Evolutionary conservation across 2,329 filamentous ascomycete species (phyloP).

Genomic region (Fusarium sp.): DNA sequence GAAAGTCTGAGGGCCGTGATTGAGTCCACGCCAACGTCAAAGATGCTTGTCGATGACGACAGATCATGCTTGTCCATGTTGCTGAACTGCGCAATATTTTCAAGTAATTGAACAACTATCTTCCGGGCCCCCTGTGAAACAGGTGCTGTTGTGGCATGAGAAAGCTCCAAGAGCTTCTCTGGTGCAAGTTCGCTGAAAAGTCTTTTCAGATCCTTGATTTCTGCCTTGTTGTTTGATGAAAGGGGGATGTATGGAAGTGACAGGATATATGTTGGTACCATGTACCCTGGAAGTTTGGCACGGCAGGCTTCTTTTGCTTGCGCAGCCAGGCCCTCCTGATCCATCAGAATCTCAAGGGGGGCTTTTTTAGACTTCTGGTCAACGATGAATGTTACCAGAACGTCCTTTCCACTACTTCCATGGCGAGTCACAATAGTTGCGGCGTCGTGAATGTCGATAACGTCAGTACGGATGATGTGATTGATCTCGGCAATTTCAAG

Average conservation of each 20-base stretch:
- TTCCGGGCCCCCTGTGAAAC: constrained; percentile 47
- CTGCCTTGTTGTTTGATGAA: constrained; percentile 90
- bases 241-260: constrained; percentile 78
- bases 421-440: constrained; percentile 80
- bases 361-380: constrained; percentile 6
- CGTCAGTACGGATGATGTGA: constrained; percentile 75
- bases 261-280: constrained; percentile 89
- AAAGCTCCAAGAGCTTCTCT: constrained; percentile 69
- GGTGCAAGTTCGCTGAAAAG: constrained; percentile 72
- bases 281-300: constrained; percentile 79
- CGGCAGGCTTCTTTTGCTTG: constrained; percentile 72
- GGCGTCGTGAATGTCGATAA: constrained; percentile 71
- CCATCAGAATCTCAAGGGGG: constrained; percentile 40
- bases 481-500: constrained; percentile 94
- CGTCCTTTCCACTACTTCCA: constrained; percentile 77
- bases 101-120: constrained; percentile 60
- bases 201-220: constrained; percentile 73
- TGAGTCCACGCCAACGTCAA: constrained; percentile 88
- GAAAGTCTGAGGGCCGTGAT: constrained; percentile 82
- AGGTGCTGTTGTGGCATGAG: constrained; percentile 45
- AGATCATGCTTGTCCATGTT: constrained; percentile 57
- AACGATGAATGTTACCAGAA: constrained; percentile 80
- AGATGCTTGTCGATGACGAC: constrained; percentile 72
- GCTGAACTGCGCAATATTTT: constrained; percentile 65
- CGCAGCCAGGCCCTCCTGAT: constrained; percentile 53